Base-by-base conservation (phyloP, 164 flowering plant species). In the Magnolia kwangsiensis region DNA sequence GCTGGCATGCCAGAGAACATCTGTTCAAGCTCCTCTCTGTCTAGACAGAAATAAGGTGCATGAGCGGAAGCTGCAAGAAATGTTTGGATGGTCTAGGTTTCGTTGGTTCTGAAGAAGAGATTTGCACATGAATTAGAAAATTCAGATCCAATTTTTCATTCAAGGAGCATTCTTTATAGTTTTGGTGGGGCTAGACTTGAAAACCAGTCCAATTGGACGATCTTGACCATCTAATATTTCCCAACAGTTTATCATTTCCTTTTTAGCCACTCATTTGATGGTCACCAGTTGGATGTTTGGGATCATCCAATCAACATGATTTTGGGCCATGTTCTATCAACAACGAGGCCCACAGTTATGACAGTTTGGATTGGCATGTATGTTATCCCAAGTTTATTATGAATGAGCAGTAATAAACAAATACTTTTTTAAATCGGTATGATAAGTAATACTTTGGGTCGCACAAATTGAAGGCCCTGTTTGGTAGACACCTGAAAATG, bases 1-100 rank as follows among this genome's bases (percentile, higher is more conserved):
- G 91, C 97, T 58, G 99, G 97, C 98, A 94, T 94, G 80, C 95
- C 95, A 1, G 85, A 1, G 77, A 96, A 96, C 87, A 96, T 78
- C 64, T 86, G 84, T 75, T 96, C 97, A 51, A 96, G 89, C 77
- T 96, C 99, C 76, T 71, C 87, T 85, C 99, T 96, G 90, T 69
- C 72, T 75, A 73, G 65, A 73, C 21, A 59, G 45, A 7, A 77
- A 63, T 3, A 50, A 61, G 1, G 31, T 19, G 3, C 37, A 21
- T 76, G 24, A 50, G 63, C 29, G 19, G 69, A 27, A 16, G 18
- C 13, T 55, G 61, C 61, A 55, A 8, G 61, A 55, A 55, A 55
- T 55, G 61, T 55, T 16, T 13, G 13, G 61, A 55, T 11, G 18
- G 18, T 11, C 10, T 19, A 55, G 61, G 61, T 11, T 55, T 55